These are phyloP conservation scores for Epithemia pelagica DNA, from an alignment of 108 stramenopile genomes.

Conservation along the genomic window DNA sequence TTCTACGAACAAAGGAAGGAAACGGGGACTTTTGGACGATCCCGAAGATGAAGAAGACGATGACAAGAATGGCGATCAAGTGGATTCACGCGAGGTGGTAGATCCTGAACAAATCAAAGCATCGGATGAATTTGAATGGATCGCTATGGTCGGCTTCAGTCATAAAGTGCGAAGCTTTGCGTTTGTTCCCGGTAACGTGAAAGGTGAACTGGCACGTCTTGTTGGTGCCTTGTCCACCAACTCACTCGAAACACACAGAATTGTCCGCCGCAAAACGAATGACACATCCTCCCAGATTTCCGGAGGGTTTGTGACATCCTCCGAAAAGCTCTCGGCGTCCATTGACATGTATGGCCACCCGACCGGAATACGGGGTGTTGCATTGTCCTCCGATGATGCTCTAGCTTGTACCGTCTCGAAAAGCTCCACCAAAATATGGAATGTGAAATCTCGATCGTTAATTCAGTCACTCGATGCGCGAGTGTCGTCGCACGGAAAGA, in stretches of 20 bases:
- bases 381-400: slow-evolving; percentile 81
- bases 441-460: slow-evolving; percentile 73
- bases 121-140: slow-evolving; percentile 89
- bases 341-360: slow-evolving; percentile 92
- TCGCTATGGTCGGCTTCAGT: slow-evolving; percentile 61
- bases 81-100: neutral
- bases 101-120: slow-evolving; percentile 62
- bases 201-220: slow-evolving; percentile 56
- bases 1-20: slow-evolving; percentile 18
- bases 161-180: slow-evolving; percentile 82
- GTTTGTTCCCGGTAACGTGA: slow-evolving; percentile 51
- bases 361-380: slow-evolving; percentile 89
- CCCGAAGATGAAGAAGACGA: slow-evolving; percentile 42
- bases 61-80: slow-evolving; percentile 6
- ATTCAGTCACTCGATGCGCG: slow-evolving; percentile 65
- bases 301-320: slow-evolving; percentile 11
- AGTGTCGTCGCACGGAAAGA: slow-evolving; percentile 16
- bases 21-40: slow-evolving; percentile 78
- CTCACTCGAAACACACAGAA: slow-evolving; percentile 77
- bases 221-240: slow-evolving; percentile 86
- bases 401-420: slow-evolving; percentile 86
- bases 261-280: slow-evolving; percentile 27
- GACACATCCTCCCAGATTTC: slow-evolving; percentile 1
- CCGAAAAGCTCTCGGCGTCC: slow-evolving; percentile 1
- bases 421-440: slow-evolving; percentile 90